phyloP scores from a whole-genome alignment of 352 stramenopile species.

The Lagenidium sp. region DNA sequence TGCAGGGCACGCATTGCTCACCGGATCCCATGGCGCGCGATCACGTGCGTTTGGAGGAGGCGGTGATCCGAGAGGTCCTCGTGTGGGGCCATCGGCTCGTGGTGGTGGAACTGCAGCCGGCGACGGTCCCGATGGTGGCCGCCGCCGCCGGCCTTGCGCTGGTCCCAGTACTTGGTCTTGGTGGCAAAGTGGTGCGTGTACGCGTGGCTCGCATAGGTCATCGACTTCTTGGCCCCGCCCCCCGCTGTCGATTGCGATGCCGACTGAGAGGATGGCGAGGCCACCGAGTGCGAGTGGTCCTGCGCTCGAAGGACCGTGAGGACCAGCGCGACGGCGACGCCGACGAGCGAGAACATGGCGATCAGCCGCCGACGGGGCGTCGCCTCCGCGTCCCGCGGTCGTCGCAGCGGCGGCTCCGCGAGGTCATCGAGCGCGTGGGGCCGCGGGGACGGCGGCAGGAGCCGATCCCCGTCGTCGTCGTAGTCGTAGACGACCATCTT shows the following conservation, averaged over 20 bases:
- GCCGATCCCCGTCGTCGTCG: no score
- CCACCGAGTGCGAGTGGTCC: no score
- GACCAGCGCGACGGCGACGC: background rate
- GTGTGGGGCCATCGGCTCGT: no score
- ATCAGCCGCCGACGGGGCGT: background rate
- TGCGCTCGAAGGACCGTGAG: no score
- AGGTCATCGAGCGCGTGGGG: background rate
- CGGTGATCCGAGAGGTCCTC: constrained; percentile 10
- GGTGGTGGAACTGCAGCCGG: no score
- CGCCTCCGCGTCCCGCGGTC: background rate
- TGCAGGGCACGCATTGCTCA: constrained; percentile 5
- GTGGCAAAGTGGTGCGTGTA: constrained; percentile 19
- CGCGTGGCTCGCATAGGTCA: no score
- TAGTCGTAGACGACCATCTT: no score
- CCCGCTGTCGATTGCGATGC: background rate
- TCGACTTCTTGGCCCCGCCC: background rate
- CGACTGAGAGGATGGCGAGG: background rate
- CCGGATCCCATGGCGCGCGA: constrained; percentile 55
- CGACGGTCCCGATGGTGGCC: no score
- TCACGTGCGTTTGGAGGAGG: constrained; percentile 49
- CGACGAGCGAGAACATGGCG: background rate
- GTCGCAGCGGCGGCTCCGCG: background rate
- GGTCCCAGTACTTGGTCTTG: constrained; percentile 28
- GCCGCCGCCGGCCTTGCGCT: constrained; percentile 1
- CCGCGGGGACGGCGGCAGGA: no score